Base-by-base conservation (phyloP, 2,329 filamentous ascomycete genomes). In the Thielaviopsis populi region DNA sequence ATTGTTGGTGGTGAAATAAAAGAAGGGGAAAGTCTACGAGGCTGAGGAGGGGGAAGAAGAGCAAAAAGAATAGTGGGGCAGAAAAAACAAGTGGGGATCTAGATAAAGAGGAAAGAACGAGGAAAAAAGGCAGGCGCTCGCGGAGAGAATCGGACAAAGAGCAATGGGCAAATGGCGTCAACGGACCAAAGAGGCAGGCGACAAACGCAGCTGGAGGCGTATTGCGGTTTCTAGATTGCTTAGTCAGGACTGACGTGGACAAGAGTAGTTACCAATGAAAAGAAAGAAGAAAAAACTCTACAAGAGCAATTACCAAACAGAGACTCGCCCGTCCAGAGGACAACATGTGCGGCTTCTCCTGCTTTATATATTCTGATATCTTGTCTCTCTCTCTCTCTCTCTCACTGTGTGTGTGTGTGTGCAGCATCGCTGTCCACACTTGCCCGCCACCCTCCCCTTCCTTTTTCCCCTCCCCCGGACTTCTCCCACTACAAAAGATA, bases 101-200 rank as follows among this genome's bases (percentile, higher is more conserved):
- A 42, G n/a, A 58, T n/a, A 19, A 43, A n/a, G 46, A 46, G 41
- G 40, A 27, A 43, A 48, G 62, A 54, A 54, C 43, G 15, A 33
- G 58, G 54, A 27, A 48, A 60, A 60, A 64, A 42, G 37, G 56
- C 24, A 48, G 43, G 22, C 27, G 42, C 50, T 15, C 37, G 42
- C 59, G 59, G 59, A 48, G 59, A 61, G 41, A 61, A 61, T 48
- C 59, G 59, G 59, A 48, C 56, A 10, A 50, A n/a, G 27, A 30
- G 17, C 53, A 13, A 40, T 11, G 19, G 37, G 33, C 15, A 59
- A 41, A 40, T 59, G 30, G 56, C 30, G 56, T 42, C 19, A 42
- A 41, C n/a, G 8, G 19, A 41, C 17, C 13, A 33, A n/a, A n/a
- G 27, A 33, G 27, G 17, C 30, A 37, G 46, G 46, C 19, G 24